Conservation (phyloP, 2,329 filamentous ascomycete species). For the Ceratocystis harringtonii region DNA sequence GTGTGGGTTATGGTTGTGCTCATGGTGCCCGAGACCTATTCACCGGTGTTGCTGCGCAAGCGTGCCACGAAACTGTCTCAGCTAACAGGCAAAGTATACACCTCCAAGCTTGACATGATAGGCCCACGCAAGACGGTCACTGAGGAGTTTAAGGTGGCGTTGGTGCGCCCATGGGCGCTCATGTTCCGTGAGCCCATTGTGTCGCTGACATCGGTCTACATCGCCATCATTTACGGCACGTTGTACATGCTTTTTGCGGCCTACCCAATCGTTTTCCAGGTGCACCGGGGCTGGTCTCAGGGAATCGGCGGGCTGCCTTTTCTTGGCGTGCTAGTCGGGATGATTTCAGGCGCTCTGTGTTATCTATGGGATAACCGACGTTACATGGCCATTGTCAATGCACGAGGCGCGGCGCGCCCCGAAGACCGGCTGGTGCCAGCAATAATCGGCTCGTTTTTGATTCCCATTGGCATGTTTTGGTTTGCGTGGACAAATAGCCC, state of each 20-base stretch:
- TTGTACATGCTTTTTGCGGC: constrained; percentile 41
- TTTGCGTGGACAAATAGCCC: constrained; percentile 49
- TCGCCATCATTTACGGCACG: constrained; percentile 43
- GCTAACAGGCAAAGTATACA: constrained; percentile 40
- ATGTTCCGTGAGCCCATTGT: constrained; percentile 54
- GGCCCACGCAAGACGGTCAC: constrained; percentile 30
- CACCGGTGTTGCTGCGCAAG: constrained; percentile 39
- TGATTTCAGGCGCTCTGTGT: constrained; percentile 41
- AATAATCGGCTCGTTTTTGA: constrained; percentile 41
- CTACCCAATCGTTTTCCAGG: constrained; percentile 48
- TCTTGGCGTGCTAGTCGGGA: constrained; percentile 48
- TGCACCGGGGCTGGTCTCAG: constrained; percentile 40
- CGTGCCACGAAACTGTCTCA: constrained; percentile 37
- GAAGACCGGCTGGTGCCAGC: constrained; percentile 47
- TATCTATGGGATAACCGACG: constrained; percentile 39
- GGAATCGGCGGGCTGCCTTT: constrained; percentile 48
- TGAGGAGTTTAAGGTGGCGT: constrained; percentile 38
- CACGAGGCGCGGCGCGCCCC: constrained; percentile 43
- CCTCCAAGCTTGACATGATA: constrained; percentile 33
- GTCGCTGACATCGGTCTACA: constrained; percentile 46
- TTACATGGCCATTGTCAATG: constrained; percentile 31
- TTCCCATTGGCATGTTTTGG: constrained; percentile 49
- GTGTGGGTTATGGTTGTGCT: constrained; percentile 40
- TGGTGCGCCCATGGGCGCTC: constrained; percentile 49
- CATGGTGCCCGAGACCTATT: constrained; percentile 45